These are phyloP conservation scores for Dioscorea dumetorum DNA, from an alignment of 106 monocot species.

Conservation along the genomic window DNA sequence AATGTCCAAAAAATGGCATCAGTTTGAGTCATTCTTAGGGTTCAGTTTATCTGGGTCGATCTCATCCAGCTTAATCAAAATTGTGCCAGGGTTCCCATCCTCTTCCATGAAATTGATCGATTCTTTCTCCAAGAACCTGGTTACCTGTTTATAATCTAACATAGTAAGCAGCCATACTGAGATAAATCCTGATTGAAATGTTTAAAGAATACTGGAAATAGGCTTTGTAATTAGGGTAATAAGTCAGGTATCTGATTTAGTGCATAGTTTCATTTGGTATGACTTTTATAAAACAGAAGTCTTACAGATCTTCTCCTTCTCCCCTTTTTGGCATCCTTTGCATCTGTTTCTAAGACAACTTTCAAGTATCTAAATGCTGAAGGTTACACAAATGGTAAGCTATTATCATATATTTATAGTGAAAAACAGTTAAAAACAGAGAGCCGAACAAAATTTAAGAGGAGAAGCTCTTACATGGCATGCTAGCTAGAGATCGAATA, in stretches of 20 bases:
- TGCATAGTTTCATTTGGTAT: no score
- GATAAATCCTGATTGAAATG: neutral
- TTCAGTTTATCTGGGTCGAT: conserved; percentile 25
- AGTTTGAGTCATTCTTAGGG: conserved; percentile 4
- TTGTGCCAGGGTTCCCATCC: conserved; percentile 29
- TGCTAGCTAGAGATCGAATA: conserved; percentile 46
- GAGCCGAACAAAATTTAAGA: neutral
- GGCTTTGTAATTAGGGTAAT: neutral
- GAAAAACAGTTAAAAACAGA: no score
- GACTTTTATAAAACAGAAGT: neutral
- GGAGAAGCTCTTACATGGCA: conserved; percentile 41
- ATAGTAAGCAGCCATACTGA: no score
- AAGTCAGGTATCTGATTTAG: neutral
- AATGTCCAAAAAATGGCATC: neutral
- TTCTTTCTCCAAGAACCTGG: conserved; percentile 35
- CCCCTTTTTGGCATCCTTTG: conserved; percentile 37
- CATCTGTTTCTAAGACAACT: conserved; percentile 41
- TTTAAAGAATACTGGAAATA: neutral
- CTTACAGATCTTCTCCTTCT: conserved; percentile 48
- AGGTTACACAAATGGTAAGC: neutral
- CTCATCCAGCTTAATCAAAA: conserved; percentile 28
- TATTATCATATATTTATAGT: neutral
- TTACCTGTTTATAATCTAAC: conserved; percentile 17
- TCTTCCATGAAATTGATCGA: conserved; percentile 39
- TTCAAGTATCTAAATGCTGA: conserved; percentile 51